These are phyloP conservation scores for Chrysosphaeria jannelii DNA, from an alignment of 2,329 filamentous ascomycete genomes.

Conservation along the genomic window DNA sequence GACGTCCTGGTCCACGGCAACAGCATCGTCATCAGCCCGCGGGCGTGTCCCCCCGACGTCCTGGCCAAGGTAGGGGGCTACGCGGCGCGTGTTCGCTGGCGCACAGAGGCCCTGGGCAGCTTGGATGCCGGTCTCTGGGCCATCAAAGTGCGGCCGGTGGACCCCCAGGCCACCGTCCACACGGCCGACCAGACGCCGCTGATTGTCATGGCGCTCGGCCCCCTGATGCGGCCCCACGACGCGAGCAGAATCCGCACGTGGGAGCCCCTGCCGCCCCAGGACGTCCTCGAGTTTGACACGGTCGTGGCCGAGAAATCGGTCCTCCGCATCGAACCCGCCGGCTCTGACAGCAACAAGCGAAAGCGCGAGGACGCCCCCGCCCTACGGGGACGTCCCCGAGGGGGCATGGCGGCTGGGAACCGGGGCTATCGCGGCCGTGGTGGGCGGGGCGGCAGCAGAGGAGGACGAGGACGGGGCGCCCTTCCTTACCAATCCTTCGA, in stretches of 20 bases:
- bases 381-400: background rate
- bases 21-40: constrained; percentile 67
- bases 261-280: constrained; percentile 42
- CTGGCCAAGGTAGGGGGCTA: constrained; percentile 67
- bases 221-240: constrained; percentile 47
- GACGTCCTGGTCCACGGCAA: constrained; percentile 65
- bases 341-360: constrained; percentile 22
- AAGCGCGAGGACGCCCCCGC: background rate
- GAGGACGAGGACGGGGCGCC: background rate
- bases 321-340: constrained; percentile 59
- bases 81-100: constrained; percentile 57
- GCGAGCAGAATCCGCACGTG: constrained; percentile 59
- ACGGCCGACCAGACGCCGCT: constrained; percentile 53
- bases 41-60: constrained; percentile 39
- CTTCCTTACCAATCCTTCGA: background rate
- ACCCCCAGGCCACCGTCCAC: constrained; percentile 28
- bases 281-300: constrained; percentile 50
- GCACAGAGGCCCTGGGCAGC: constrained; percentile 44
- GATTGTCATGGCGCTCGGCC: constrained; percentile 55
- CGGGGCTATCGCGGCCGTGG: background rate
- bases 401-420: background rate
- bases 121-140: constrained; percentile 72
- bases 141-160: constrained; percentile 43
- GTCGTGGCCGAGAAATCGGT: constrained; percentile 66
- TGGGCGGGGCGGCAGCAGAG: background rate